Evolutionary conservation across 176 grass and related monocot genomes (phyloP).

Genomic region (Neostapfia colusana): DNA sequence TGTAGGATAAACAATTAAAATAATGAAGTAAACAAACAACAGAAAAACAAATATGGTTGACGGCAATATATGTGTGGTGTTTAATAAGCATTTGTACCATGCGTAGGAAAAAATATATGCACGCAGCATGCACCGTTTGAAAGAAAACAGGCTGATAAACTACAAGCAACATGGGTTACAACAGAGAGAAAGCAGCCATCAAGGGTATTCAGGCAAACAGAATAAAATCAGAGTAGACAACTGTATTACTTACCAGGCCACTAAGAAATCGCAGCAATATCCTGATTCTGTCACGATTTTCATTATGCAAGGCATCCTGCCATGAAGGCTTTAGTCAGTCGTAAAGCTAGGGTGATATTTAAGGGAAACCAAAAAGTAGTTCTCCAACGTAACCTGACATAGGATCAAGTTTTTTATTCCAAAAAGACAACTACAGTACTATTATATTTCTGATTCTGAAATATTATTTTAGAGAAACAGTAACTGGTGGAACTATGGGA

Average conservation of each 20-base stretch:
- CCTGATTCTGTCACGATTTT: constrained; percentile 81
- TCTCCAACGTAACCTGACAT: not conserved
- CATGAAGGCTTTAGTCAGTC: constrained; percentile 13
- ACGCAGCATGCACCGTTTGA: not conserved
- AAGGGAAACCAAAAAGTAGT: constrained; percentile 3
- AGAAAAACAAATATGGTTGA: constrained; percentile 10
- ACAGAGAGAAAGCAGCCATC: constrained; percentile 14
- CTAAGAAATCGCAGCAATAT: constrained; percentile 87
- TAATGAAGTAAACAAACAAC: constrained; percentile 19
- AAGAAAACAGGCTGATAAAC: constrained; percentile 26
- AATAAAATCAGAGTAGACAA: constrained; percentile 30
- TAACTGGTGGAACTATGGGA: constrained; percentile 1
- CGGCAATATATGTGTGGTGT: not conserved
- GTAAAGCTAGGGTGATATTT: constrained; percentile 17
- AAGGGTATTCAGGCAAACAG: constrained; percentile 30
- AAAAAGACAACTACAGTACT: constrained; percentile 7
- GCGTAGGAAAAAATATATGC: not conserved
- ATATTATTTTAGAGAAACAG: not conserved
- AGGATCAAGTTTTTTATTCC: not conserved
- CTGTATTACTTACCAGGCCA: constrained; percentile 65
- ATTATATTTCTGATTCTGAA: constrained; percentile 5
- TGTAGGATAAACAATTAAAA: constrained; percentile 13
- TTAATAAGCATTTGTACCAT: constrained; percentile 22
- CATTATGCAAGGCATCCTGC: constrained; percentile 83
- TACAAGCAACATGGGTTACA: not conserved